These are phyloP conservation scores for Apiospora rasikravindrae DNA, from an alignment of 2,329 filamentous ascomycete species.

Conservation along the genomic window DNA sequence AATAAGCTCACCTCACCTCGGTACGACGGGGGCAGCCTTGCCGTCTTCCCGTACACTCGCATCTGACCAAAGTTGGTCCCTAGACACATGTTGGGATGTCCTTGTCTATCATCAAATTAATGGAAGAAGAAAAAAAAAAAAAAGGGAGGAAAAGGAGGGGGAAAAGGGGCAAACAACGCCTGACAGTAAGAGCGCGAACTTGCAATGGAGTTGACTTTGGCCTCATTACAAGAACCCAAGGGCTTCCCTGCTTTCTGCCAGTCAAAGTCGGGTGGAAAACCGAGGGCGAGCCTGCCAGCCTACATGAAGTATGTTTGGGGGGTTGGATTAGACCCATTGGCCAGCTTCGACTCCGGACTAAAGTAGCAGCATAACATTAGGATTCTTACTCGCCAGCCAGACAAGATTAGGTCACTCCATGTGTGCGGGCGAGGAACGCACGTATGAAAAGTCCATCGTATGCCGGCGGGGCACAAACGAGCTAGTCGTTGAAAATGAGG, in stretches of 20 bases:
- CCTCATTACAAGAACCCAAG: not conserved
- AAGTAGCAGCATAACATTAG: not conserved
- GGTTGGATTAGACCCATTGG: not conserved
- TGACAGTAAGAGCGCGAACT: not conserved
- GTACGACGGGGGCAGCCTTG: conserved; percentile 3
- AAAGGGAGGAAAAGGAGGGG: not conserved
- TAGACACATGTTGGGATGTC: not conserved
- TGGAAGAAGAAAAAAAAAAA: not conserved
- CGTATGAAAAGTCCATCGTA: conserved; percentile 22
- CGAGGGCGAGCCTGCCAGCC: not conserved
- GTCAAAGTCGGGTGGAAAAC: not conserved
- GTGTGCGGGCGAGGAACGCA: not conserved
- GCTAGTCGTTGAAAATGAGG: conserved; percentile 4
- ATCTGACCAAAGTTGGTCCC: not conserved
- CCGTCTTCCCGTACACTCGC: not conserved
- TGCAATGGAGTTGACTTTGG: not conserved
- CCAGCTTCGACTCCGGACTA: not conserved
- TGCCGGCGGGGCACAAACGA: conserved; percentile 21
- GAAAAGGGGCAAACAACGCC: not conserved
- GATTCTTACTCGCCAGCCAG: not conserved
- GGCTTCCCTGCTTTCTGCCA: not conserved
- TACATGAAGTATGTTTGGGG: not conserved
- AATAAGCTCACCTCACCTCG: not conserved
- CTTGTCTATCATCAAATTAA: not conserved
- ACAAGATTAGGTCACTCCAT: not conserved